phyloP scores from a whole-genome alignment of 2,329 filamentous ascomycete species.

The Claviceps sp. region DNA sequence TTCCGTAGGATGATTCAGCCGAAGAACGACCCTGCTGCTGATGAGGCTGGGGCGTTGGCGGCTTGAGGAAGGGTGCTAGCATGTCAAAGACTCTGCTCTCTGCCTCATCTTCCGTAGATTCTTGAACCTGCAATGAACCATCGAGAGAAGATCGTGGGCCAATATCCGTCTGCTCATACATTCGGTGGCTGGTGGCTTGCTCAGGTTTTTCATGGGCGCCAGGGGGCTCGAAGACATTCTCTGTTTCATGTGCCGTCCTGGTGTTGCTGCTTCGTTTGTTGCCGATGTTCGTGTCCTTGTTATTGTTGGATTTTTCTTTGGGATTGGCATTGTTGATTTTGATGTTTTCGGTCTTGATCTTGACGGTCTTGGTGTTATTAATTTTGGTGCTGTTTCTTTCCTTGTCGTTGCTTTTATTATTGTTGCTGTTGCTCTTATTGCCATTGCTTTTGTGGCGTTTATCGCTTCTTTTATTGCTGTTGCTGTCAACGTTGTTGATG shows the following conservation, averaged over 20 bases:
- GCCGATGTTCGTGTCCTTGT: background rate
- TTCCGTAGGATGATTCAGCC: slow-evolving; percentile 38
- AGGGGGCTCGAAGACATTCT: background rate
- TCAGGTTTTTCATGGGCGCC: background rate
- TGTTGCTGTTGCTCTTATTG: background rate
- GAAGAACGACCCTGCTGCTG: slow-evolving; percentile 17
- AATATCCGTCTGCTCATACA: background rate
- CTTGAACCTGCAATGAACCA: background rate
- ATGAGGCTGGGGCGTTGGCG: slow-evolving; percentile 27
- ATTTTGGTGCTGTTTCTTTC: background rate
- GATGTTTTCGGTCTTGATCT: background rate
- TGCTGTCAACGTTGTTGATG: no score
- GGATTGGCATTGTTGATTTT: background rate
- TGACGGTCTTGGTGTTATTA: background rate
- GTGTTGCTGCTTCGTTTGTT: background rate
- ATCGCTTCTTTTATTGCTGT: background rate
- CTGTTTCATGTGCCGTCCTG: background rate
- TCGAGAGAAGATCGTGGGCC: background rate
- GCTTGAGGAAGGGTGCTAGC: slow-evolving; percentile 35
- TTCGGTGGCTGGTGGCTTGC: background rate
- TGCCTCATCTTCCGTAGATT: slow-evolving; percentile 16
- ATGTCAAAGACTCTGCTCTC: slow-evolving; percentile 31
- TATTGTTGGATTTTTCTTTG: background rate
- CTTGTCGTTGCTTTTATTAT: background rate
- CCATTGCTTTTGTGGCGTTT: background rate